A percentile compares a stretch with the other conserved stretches of the same genome.
phyloP scores from a whole-genome alignment of 768 basidiomycete genomes.

The Lactarius akahatsu region DNA sequence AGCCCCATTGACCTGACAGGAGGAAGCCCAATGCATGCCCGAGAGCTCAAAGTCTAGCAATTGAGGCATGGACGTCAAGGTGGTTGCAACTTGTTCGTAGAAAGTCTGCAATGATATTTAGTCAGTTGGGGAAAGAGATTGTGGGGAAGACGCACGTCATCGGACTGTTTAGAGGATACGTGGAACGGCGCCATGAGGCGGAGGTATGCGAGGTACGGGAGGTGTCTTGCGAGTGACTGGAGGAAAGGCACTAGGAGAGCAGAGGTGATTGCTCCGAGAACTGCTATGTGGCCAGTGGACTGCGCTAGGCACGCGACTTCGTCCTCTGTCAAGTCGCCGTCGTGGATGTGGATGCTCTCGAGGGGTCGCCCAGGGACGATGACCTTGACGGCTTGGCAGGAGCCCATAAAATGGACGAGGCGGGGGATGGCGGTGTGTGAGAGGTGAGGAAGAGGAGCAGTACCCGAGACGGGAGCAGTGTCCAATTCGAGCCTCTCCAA shows the following conservation, averaged over 20 bases:
- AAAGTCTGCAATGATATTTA: slow-evolving; percentile 46
- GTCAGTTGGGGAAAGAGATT: slow-evolving; percentile 15
- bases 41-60: slow-evolving; percentile 70
- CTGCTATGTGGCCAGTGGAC: slow-evolving; percentile 50
- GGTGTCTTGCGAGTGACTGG: slow-evolving; percentile 51
- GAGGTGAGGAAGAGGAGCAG: slow-evolving; percentile 31
- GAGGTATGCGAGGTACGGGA: slow-evolving; percentile 63
- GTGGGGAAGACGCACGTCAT: slow-evolving; percentile 33
- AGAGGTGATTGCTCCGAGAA: slow-evolving; percentile 60
- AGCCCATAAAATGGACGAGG: slow-evolving; percentile 61
- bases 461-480: slow-evolving; percentile 33
- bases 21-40: slow-evolving; percentile 65
- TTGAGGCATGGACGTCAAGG: slow-evolving; percentile 57
- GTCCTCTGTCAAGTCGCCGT: slow-evolving; percentile 57
- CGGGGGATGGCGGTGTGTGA: slow-evolving; percentile 40
- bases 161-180: slow-evolving; percentile 35
- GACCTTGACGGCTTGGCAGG: slow-evolving; percentile 51
- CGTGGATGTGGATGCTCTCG: slow-evolving; percentile 58
- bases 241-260: slow-evolving; percentile 59
- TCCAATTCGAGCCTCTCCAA: slow-evolving; percentile 61
- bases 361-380: slow-evolving; percentile 69
- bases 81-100: slow-evolving; percentile 57
- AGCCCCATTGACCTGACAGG: slow-evolving; percentile 22
- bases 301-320: slow-evolving; percentile 53
- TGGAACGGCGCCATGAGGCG: slow-evolving; percentile 53